phyloP scores from a whole-genome alignment of 208 protist species.

The Crithidia fasciculata region DNA sequence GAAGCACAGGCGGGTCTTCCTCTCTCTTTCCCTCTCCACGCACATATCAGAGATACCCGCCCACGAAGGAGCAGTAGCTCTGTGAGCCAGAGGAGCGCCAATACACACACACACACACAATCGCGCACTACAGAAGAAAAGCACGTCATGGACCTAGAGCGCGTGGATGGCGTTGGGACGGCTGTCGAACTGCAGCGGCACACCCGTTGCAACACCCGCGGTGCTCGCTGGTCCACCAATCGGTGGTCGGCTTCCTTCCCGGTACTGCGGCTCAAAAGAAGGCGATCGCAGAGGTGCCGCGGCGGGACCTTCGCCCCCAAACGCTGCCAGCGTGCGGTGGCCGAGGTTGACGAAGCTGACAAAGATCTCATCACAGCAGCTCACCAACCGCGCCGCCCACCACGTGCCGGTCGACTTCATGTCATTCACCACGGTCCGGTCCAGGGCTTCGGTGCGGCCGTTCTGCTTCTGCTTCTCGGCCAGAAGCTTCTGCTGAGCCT shows the following conservation, averaged over 20 bases:
- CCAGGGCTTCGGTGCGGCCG: neutral
- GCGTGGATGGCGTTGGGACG: neutral
- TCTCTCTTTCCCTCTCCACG: too few relatives aligned
- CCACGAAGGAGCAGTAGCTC: too few relatives aligned
- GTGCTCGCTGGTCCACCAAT: neutral
- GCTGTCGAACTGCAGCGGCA: constrained; percentile 1
- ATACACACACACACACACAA: neutral
- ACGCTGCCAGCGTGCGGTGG: neutral
- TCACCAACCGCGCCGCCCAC: neutral
- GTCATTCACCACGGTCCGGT: constrained; percentile 1
- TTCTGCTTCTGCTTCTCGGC: neutral
- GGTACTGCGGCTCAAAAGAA: too few relatives aligned
- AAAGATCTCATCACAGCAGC: neutral
- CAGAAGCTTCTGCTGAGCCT: neutral
- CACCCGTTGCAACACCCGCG: neutral
- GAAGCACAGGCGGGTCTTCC: too few relatives aligned
- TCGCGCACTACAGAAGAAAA: neutral
- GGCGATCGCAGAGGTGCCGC: neutral
- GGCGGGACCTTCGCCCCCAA: neutral
- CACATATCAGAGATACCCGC: too few relatives aligned
- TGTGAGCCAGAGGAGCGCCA: neutral
- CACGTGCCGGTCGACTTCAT: neutral
- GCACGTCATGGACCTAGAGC: neutral
- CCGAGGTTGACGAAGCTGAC: neutral
- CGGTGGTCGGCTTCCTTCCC: too few relatives aligned